These are phyloP conservation scores for Fusarium staphyleae DNA, from an alignment of 2,329 filamentous ascomycete species.

Conservation along the genomic window DNA sequence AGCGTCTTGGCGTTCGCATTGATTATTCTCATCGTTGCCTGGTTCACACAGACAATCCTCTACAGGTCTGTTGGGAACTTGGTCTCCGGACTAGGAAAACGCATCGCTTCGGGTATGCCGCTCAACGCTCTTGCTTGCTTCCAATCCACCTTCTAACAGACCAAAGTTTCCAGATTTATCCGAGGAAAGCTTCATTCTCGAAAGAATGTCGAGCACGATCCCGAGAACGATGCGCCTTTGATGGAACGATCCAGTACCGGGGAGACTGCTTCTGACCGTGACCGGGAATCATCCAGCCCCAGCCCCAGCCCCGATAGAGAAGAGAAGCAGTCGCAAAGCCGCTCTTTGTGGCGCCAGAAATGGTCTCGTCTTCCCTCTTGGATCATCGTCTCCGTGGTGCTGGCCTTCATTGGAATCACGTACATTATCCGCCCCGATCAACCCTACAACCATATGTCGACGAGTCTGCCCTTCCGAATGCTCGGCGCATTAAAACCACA, in stretches of 20 bases:
- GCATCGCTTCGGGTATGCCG: constrained; percentile 36
- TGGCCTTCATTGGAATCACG: constrained; percentile 34
- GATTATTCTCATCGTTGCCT: constrained; percentile 35
- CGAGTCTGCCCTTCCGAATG: constrained; percentile 41
- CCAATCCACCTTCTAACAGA: constrained; percentile 4
- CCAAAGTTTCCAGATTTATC: constrained; percentile 21
- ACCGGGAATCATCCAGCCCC: constrained; percentile 7
- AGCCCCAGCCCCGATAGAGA: constrained; percentile 1
- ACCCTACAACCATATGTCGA: constrained; percentile 43
- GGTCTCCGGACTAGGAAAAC: constrained; percentile 24
- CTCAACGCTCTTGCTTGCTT: not conserved
- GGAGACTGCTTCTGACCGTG: constrained; percentile 4
- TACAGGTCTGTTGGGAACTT: constrained; percentile 34
- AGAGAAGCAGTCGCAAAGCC: constrained; percentile 18
- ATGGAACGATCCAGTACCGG: constrained; percentile 14
- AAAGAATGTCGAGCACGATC: constrained; percentile 20
- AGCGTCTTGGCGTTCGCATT: constrained; percentile 33
- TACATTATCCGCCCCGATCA: constrained; percentile 36
- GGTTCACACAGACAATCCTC: constrained; percentile 34
- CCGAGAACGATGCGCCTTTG: constrained; percentile 30
- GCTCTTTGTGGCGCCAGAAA: not conserved
- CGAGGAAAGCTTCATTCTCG: constrained; percentile 24
- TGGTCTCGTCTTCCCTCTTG: constrained; percentile 25
- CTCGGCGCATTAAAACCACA: constrained; percentile 34
- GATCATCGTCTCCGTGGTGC: constrained; percentile 9